Base-by-base conservation (phyloP, 352 stramenopile genomes). In the Nothophytophthora sp. region DNA sequence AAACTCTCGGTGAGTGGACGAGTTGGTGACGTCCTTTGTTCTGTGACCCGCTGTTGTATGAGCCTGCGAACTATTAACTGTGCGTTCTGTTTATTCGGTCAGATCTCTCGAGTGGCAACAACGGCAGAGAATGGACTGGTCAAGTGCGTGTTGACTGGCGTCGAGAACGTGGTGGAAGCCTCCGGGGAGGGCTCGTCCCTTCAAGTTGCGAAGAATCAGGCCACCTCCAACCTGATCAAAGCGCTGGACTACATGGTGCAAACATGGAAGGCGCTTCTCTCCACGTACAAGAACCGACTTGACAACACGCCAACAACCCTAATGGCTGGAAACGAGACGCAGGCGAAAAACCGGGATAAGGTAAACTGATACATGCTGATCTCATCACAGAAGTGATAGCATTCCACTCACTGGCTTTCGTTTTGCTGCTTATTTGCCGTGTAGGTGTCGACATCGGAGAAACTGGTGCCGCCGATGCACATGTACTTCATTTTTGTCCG, bases 301-400 rank as follows among this genome's bases (percentile, higher is more conserved):
- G 42, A 55, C 42, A 49, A 74, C 50, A 66, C 70, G 38, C 55
- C 79, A 23, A 84, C 63, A 25, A 76, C 65, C 13, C 41, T 93
- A 29, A 90, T 86, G 67, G 82, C 82, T 9, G 78, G 55, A 7
- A 87, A 91, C 23, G 82, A 91, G 50, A 84, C 76, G 7, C 66
- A 78, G 36, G 60, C 64, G 22, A 80, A 73, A 48, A 65, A 50
- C 40, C 50, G 35, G 10, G 60, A 73, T 28, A 73, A 73, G 60
- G 64, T 73, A 63, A 16, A 16, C 34, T 11, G 24, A 10, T 37
- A 25, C 23, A n/a, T n/a, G n/a, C n/a, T n/a, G n/a, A n/a, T 47
- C 5, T 19, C 13, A n/a, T 43, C 12, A 2, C 9, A 49, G 23
- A 25, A 19, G 41, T 19, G 16, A 28, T n/a, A 25, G 16, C 23